Evolutionary conservation across 768 basidiomycete genomes (phyloP).

Genomic region (Boletus reticuloceps): DNA sequence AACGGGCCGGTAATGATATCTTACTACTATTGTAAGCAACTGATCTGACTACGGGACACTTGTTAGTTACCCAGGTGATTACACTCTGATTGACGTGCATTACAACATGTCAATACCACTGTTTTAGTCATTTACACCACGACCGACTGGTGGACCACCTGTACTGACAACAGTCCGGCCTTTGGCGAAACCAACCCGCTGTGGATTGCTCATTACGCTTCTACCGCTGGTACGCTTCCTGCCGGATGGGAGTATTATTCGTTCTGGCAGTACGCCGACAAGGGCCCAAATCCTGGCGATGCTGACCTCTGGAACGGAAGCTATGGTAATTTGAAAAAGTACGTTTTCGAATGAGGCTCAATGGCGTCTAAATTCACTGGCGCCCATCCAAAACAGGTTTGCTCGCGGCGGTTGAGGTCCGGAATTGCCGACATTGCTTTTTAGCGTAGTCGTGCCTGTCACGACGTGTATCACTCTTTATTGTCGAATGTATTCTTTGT

Average conservation of each 20-base stretch:
- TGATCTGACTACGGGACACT: not conserved
- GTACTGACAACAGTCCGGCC: slow-evolving; percentile 55
- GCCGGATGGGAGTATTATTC: slow-evolving; percentile 56
- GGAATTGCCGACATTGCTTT: not conserved
- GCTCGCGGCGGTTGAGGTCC: slow-evolving; percentile 11
- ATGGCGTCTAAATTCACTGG: not conserved
- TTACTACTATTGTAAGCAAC: not conserved
- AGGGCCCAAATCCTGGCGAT: slow-evolving; percentile 55
- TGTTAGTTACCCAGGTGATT: slow-evolving; percentile 40
- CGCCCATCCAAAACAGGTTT: slow-evolving; percentile 7
- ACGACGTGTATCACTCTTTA: too few species aligned
- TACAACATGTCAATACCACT: not conserved
- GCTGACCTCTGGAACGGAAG: slow-evolving; percentile 57
- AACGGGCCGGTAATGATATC: slow-evolving; percentile 41
- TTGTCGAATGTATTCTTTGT: too few species aligned
- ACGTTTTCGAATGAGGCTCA: not conserved
- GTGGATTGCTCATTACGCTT: slow-evolving; percentile 57
- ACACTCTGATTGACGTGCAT: not conserved
- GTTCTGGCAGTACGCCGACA: slow-evolving; percentile 62
- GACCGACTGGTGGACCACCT: slow-evolving; percentile 66
- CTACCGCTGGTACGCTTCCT: slow-evolving; percentile 52
- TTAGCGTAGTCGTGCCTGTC: too few species aligned
- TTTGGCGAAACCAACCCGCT: slow-evolving; percentile 54
- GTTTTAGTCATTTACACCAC: slow-evolving; percentile 56
- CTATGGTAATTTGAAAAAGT: slow-evolving; percentile 40